These are phyloP conservation scores for Herpetomonas tarakana DNA, from an alignment of 208 protist genomes.

Conservation along the genomic window DNA sequence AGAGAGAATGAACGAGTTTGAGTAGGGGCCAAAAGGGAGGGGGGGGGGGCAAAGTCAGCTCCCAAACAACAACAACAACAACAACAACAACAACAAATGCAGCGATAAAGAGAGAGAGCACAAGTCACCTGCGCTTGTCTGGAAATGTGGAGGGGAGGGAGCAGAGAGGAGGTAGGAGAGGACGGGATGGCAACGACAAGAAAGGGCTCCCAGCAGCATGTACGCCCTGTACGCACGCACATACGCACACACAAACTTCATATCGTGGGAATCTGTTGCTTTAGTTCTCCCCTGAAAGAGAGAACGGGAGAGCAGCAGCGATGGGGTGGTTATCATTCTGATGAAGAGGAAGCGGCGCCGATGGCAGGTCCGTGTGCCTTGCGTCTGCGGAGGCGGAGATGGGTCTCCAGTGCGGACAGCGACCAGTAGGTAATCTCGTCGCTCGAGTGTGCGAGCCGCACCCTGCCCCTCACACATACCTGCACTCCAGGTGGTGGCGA, in stretches of 20 bases:
- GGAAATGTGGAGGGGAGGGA: constrained; percentile 1
- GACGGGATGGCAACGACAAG: not conserved
- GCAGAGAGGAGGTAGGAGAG: not conserved
- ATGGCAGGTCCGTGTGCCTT: no score
- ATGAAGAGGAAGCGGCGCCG: no score
- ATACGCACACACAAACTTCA: not conserved
- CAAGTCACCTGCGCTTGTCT: no score
- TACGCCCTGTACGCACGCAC: not conserved
- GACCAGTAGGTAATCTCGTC: constrained; percentile 65
- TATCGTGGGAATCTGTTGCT: not conserved
- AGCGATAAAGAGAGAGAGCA: constrained; percentile 5
- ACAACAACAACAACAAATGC: constrained; percentile 3
- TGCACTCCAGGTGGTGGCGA: constrained; percentile 1
- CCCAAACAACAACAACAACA: not conserved
- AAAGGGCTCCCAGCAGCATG: not conserved
- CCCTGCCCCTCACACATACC: constrained; percentile 34
- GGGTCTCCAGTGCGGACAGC: constrained; percentile 44
- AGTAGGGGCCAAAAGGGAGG: not conserved
- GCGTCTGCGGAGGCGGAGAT: constrained; percentile 51
- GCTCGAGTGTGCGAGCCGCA: constrained; percentile 30
- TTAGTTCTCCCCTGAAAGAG: not conserved
- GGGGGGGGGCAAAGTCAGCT: no score
- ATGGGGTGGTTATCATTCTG: no score
- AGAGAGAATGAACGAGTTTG: not conserved
- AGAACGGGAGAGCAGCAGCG: constrained; percentile 1